Percentiles rank a stretch among this genome's conserved stretches.
These are phyloP conservation scores for Samsoniella hepiali DNA, from an alignment of 2,329 filamentous ascomycete species.

Conservation along the genomic window DNA sequence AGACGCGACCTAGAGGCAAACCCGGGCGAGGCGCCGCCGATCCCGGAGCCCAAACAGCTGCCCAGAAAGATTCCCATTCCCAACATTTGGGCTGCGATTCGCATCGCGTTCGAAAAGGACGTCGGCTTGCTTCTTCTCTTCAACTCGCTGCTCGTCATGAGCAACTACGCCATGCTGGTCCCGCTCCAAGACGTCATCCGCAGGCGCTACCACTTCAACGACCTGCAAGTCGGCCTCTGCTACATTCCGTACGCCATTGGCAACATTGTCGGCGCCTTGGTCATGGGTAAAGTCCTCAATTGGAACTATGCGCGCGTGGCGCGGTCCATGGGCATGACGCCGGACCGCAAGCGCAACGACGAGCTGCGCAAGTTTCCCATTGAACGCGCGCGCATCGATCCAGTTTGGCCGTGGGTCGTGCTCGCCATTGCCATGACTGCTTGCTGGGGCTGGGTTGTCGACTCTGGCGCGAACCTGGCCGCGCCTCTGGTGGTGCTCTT, in stretches of 20 bases:
- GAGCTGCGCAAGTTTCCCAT: conserved; percentile 36
- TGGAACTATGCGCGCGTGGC: conserved; percentile 58
- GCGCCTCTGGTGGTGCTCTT: conserved; percentile 41
- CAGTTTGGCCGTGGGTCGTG: conserved; percentile 40
- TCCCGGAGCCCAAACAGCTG: conserved; percentile 16
- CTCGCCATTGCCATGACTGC: conserved; percentile 41
- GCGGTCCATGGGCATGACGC: conserved; percentile 42
- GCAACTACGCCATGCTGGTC: conserved; percentile 32
- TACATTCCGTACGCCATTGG: conserved; percentile 39
- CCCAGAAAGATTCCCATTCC: conserved; percentile 26
- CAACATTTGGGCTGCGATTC: conserved; percentile 31
- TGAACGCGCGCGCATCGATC: conserved; percentile 35
- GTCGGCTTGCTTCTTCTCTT: conserved; percentile 33
- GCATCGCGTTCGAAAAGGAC: conserved; percentile 35
- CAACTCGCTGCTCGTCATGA: conserved; percentile 35
- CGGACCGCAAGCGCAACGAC: conserved; percentile 44
- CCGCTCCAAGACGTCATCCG: conserved; percentile 34
- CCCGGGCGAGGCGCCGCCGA: conserved; percentile 25
- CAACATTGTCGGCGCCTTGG: conserved; percentile 33
- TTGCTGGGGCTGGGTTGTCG: conserved; percentile 43
- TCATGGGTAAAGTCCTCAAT: conserved; percentile 53
- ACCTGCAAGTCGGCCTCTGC: conserved; percentile 41
- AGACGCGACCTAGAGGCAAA: conserved; percentile 20
- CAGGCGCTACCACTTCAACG: conserved; percentile 32
- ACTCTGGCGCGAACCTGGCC: conserved; percentile 36